Conservation (phyloP, 2,329 filamentous ascomycete species). For the Ascochyta clinopodiicola region DNA sequence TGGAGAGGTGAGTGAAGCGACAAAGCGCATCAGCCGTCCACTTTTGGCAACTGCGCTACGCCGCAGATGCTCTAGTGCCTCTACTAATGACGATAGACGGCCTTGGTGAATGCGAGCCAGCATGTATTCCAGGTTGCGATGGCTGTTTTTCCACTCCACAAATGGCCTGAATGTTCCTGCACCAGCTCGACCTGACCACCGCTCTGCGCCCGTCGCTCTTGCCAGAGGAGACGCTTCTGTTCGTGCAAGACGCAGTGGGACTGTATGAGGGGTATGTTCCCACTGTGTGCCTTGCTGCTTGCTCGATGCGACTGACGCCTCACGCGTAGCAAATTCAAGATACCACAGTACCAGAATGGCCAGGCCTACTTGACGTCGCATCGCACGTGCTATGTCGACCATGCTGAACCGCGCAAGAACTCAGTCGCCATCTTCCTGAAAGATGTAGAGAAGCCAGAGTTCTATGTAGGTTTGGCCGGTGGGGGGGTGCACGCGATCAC, state of each 20-base stretch:
- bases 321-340: slow-evolving; percentile 81
- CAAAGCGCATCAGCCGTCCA: slow-evolving; percentile 19
- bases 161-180: slow-evolving; percentile 87
- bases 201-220: slow-evolving; percentile 91
- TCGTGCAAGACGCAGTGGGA: slow-evolving; percentile 96
- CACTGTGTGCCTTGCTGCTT: slow-evolving; percentile 10
- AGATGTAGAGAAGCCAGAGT: slow-evolving; percentile 88
- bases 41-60: slow-evolving; percentile 19
- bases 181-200: slow-evolving; percentile 93
- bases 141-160: slow-evolving; percentile 22
- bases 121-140: slow-evolving; percentile 18
- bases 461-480: slow-evolving; percentile 50
- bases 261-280: slow-evolving; percentile 91
- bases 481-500: slow-evolving; percentile 11
- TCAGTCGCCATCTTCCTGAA: slow-evolving; percentile 87
- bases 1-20: slow-evolving; percentile 33
- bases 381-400: slow-evolving; percentile 92
- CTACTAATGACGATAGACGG: slow-evolving; percentile 27
- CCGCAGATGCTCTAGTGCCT: slow-evolving; percentile 15
- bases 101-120: slow-evolving; percentile 19
- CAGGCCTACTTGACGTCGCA: slow-evolving; percentile 97
- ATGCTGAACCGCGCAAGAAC: slow-evolving; percentile 80
- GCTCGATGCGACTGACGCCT: slow-evolving; percentile 20
- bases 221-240: slow-evolving; percentile 91
- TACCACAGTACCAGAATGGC: slow-evolving; percentile 91